Conservation (phyloP, 202 grass and related monocot genomes). For the Dendrocalamus latiflorus region DNA sequence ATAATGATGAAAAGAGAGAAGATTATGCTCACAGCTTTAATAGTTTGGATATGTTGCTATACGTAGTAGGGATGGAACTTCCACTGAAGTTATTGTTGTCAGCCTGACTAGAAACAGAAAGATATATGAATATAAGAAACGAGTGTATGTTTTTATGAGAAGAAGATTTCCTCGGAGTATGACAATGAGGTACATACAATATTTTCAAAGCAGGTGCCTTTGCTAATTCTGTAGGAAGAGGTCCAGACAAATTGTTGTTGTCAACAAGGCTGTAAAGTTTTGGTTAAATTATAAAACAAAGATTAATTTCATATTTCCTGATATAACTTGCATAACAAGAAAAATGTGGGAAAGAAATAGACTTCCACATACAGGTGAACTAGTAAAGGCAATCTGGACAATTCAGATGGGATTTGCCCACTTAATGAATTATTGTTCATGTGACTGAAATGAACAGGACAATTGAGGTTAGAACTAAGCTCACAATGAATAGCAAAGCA, state of each 20-base stretch:
- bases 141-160: background rate
- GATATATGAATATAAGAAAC: slow-evolving; percentile 37
- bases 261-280: slow-evolving; percentile 76
- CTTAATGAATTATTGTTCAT: slow-evolving; percentile 99
- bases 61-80: slow-evolving; percentile 72
- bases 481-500: slow-evolving; percentile 22
- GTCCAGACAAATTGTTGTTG: slow-evolving; percentile 85
- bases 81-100: slow-evolving; percentile 96
- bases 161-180: slow-evolving; percentile 1
- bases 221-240: slow-evolving; percentile 77
- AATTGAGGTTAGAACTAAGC: slow-evolving; percentile 17
- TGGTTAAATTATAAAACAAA: slow-evolving; percentile 4
- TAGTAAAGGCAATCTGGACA: slow-evolving; percentile 61
- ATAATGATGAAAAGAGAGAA: slow-evolving; percentile 15
- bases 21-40: slow-evolving; percentile 67
- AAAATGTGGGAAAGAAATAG: slow-evolving; percentile 19
- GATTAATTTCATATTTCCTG: background rate
- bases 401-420: slow-evolving; percentile 67
- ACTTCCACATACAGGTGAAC: slow-evolving; percentile 78
- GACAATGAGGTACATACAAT: slow-evolving; percentile 48
- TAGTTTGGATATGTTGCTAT: slow-evolving; percentile 67
- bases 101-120: slow-evolving; percentile 66
- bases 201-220: slow-evolving; percentile 58
- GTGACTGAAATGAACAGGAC: slow-evolving; percentile 58
- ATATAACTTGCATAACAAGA: slow-evolving; percentile 3